A percentile compares a stretch with the other conserved stretches of the same genome.
Evolutionary conservation across 768 basidiomycete species (phyloP).

Genomic region (Mycena crocata): DNA sequence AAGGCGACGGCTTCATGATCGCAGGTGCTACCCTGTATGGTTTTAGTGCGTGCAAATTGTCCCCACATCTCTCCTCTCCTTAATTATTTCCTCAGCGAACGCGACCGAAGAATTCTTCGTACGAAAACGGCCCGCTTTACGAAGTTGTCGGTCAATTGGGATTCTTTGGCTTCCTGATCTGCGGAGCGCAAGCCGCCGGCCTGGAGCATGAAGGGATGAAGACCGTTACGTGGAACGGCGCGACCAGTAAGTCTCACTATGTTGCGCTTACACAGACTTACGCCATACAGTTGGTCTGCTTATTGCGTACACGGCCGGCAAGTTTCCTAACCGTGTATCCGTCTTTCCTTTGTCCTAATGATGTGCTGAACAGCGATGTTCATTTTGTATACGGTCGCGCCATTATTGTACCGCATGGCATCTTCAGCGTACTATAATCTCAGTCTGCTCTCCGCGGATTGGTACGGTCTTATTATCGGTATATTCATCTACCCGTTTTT

Average conservation of each 20-base stretch:
- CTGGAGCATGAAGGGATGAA: slow-evolving; percentile 79
- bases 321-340: slow-evolving; percentile 26
- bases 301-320: slow-evolving; percentile 53
- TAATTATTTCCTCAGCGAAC: slow-evolving; percentile 64
- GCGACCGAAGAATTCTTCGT: slow-evolving; percentile 92
- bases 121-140: slow-evolving; percentile 79
- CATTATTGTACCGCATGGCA: slow-evolving; percentile 86
- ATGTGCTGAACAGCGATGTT: slow-evolving; percentile 70
- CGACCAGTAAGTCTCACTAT: slow-evolving; percentile 62
- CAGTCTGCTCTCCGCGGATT: slow-evolving; percentile 88
- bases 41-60: slow-evolving; percentile 67
- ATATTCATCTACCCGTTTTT: slow-evolving; percentile 33
- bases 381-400: slow-evolving; percentile 87
- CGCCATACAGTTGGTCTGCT: slow-evolving; percentile 55
- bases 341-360: slow-evolving; percentile 15
- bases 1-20: slow-evolving; percentile 90
- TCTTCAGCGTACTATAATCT: slow-evolving; percentile 90
- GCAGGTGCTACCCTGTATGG: slow-evolving; percentile 88
- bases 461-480: slow-evolving; percentile 88
- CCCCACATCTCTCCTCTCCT: not conserved
- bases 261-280: slow-evolving; percentile 8
- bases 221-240: slow-evolving; percentile 77
- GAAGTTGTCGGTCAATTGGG: slow-evolving; percentile 91
- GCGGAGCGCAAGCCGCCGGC: slow-evolving; percentile 79
- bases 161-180: slow-evolving; percentile 86